Evolutionary conservation across 192 early-diverging fungal genomes (phyloP).

Genomic region (Coemansia umbellata): DNA sequence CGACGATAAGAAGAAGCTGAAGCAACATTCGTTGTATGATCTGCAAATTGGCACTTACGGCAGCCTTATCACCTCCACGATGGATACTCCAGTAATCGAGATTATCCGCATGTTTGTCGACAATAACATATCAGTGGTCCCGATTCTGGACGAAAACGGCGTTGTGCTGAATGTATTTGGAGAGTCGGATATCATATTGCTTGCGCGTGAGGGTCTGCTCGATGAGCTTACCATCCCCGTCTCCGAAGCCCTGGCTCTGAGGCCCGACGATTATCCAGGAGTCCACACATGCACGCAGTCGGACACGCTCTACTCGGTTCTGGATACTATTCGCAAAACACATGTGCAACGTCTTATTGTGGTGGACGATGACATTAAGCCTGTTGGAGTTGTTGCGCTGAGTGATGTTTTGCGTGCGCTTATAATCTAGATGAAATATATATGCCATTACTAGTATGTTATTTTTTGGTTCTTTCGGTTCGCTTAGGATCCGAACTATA

Average conservation of each 20-base stretch:
- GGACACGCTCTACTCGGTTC: slow-evolving; percentile 84
- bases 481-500: no score
- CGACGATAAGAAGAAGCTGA: slow-evolving; percentile 59
- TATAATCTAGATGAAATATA: slow-evolving; percentile 33
- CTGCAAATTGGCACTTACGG: slow-evolving; percentile 85
- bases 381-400: slow-evolving; percentile 80
- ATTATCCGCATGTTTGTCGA: slow-evolving; percentile 92
- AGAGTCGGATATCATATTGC: slow-evolving; percentile 92
- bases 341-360: slow-evolving; percentile 91
- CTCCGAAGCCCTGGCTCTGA: slow-evolving; percentile 72
- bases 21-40: slow-evolving; percentile 65
- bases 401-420: slow-evolving; percentile 72
- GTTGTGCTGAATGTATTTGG: slow-evolving; percentile 93
- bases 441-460: no score
- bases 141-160: slow-evolving; percentile 85
- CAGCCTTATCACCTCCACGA: slow-evolving; percentile 73
- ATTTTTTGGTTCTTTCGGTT: no score
- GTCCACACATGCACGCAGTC: slow-evolving; percentile 87
- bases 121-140: slow-evolving; percentile 85
- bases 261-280: slow-evolving; percentile 90
- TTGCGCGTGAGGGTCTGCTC: slow-evolving; percentile 50
- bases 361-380: slow-evolving; percentile 72
- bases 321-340: slow-evolving; percentile 82
- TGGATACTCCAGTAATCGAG: slow-evolving; percentile 79
- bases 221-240: slow-evolving; percentile 83